Conservation (phyloP, 768 basidiomycete genomes). For the Psilocybe subaeruginosa region DNA sequence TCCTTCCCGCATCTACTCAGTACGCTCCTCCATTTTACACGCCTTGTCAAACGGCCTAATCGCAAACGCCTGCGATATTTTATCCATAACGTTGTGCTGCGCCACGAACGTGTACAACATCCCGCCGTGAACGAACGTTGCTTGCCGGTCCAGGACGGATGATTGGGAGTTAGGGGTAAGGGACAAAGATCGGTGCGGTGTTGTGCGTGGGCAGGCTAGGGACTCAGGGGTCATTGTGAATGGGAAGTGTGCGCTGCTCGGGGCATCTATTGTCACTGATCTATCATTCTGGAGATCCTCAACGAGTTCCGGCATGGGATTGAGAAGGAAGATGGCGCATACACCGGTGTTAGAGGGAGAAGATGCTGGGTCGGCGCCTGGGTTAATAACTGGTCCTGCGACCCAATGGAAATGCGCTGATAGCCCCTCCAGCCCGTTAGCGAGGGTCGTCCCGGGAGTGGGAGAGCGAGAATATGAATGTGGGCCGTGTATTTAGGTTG, state of each 20-base stretch:
- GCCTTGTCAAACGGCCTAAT: constrained; percentile 26
- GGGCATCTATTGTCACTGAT: constrained; percentile 22
- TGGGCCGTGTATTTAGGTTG: constrained; percentile 28
- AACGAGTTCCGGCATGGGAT: constrained; percentile 20
- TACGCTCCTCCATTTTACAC: constrained; percentile 23
- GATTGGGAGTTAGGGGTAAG: constrained; percentile 4
- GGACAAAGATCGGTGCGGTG: constrained; percentile 12
- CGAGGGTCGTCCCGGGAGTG: constrained; percentile 15
- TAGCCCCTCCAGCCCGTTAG: constrained; percentile 25
- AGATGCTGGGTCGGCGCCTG: neutral
- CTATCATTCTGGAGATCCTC: constrained; percentile 25
- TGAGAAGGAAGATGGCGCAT: constrained; percentile 20
- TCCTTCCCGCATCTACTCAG: constrained; percentile 17
- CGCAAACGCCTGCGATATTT: constrained; percentile 27
- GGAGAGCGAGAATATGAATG: constrained; percentile 21
- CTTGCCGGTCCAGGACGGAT: constrained; percentile 29
- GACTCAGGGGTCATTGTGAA: constrained; percentile 27
- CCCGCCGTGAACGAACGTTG: constrained; percentile 24
- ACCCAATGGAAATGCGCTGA: constrained; percentile 28
- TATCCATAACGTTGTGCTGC: constrained; percentile 29
- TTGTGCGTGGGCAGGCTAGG: constrained; percentile 25
- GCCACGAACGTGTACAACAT: constrained; percentile 29
- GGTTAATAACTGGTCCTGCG: constrained; percentile 27
- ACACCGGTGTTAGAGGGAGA: constrained; percentile 16
- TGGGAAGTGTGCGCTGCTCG: constrained; percentile 25